These are phyloP conservation scores for Daedaleopsis sinensis DNA, from an alignment of 768 basidiomycete genomes.

Conservation along the genomic window DNA sequence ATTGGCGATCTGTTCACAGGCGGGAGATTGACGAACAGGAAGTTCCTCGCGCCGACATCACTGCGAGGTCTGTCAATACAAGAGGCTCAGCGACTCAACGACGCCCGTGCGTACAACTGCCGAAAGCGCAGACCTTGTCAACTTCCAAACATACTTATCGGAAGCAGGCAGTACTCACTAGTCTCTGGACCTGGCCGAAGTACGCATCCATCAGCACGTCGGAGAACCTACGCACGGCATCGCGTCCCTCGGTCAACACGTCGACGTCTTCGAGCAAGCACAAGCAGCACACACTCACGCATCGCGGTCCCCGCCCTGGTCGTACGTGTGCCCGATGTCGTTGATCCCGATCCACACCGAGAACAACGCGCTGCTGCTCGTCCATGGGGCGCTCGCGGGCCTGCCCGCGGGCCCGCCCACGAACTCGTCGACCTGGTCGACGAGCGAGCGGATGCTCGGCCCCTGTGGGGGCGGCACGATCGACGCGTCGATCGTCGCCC, in stretches of 20 bases:
- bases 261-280: neutral
- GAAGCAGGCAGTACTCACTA: conserved; percentile 38
- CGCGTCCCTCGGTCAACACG: conserved; percentile 5
- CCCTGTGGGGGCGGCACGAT: conserved; percentile 53
- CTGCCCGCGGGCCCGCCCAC: conserved; percentile 47
- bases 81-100: neutral
- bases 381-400: conserved; percentile 58
- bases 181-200: conserved; percentile 51
- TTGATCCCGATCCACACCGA: conserved; percentile 74
- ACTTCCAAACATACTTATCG: neutral
- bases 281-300: conserved; percentile 44
- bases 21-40: conserved; percentile 55
- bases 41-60: conserved; percentile 29
- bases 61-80: too few species aligned
- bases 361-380: conserved; percentile 58
- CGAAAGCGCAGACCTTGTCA: neutral
- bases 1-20: conserved; percentile 36
- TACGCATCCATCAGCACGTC: conserved; percentile 51
- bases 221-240: conserved; percentile 43
- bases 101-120: conserved; percentile 4
- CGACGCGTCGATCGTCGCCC: conserved; percentile 62
- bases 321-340: conserved; percentile 62
- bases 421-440: conserved; percentile 68
- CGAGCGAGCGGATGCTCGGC: conserved; percentile 54
- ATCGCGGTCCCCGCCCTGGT: conserved; percentile 45